Evolutionary conservation across 2,329 filamentous ascomycete genomes (phyloP), one percentile per base, ranked within the genome.

Genomic region (Fusarium temperatum): DNA sequence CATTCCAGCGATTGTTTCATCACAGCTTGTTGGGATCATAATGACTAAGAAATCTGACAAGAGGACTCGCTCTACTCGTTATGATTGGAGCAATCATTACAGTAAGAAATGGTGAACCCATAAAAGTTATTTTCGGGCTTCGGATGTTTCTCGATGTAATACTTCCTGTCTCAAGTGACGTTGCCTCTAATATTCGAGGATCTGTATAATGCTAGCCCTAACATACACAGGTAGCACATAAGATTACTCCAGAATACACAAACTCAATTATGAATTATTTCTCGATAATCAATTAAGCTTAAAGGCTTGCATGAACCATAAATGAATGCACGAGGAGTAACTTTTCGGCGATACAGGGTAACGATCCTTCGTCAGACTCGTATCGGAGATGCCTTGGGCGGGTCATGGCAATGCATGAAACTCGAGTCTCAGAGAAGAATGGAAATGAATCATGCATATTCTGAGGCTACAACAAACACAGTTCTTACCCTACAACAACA

Each of bases 1-100:
- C 67, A 70, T 70, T 66, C 67, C 66, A 30, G 14, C 9, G 2
- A 5, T 70, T 70, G 66, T 70, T 66, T 59, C 58, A 54, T 5
- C 13, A 41, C 55, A 48, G 54, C 35, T 60, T 60, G 20, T 36
- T 39, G 10, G 26, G 39, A 45, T 44, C n/a, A 17, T 32, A 24
- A 24, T 35, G 42, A 38, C 24, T 20, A 3, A 44, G 8, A 48
- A 15, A 28, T 32, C 9, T 17, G 42, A 8, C 20, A 12, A 18
- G 1, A 14, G 38, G n/a, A n/a, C 7, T 18, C 8, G 9, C 4
- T 18, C 3, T 28, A 22, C 22, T 38, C 9, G n/a, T 1, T 24
- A 10, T 28, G 18, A 8, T n/a, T 56, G 4, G 48, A 14, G 18
- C 5, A 14, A n/a, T 15, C 14, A 14, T 11, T 8, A 11, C 11